These are phyloP conservation scores for Rhynchosporium graminicola DNA, from an alignment of 2,329 filamentous ascomycete genomes.

Conservation along the genomic window DNA sequence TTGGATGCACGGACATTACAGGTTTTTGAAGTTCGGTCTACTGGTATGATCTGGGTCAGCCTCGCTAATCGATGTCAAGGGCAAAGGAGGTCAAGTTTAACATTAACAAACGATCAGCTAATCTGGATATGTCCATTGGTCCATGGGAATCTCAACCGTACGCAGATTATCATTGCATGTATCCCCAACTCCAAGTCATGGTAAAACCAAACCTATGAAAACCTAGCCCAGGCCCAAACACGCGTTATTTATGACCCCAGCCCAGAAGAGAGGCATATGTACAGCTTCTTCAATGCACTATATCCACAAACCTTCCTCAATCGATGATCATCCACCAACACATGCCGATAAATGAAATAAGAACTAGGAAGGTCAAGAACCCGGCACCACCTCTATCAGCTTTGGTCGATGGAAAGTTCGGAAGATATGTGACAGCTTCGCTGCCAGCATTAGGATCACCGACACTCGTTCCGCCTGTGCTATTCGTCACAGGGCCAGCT, in stretches of 20 bases:
- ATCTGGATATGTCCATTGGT: neutral
- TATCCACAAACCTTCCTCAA: neutral
- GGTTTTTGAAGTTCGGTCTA: too few relatives aligned
- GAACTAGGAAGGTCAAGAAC: constrained; percentile 58
- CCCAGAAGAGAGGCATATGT: constrained; percentile 11
- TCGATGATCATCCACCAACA: constrained; percentile 54
- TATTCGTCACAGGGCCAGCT: constrained; percentile 47
- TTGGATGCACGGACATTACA: too few relatives aligned
- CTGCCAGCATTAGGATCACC: constrained; percentile 40
- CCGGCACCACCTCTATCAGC: constrained; percentile 70
- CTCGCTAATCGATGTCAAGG: neutral
- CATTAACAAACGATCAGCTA: neutral
- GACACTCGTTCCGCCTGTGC: constrained; percentile 59
- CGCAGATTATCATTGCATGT: constrained; percentile 8
- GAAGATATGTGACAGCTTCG: neutral
- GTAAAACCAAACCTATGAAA: neutral
- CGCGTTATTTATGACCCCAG: constrained; percentile 1
- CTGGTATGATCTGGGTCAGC: too few relatives aligned
- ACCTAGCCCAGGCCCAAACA: neutral
- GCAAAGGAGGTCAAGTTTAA: neutral
- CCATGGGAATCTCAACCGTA: constrained; percentile 2
- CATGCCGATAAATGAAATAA: constrained; percentile 55
- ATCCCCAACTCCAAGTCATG: neutral
- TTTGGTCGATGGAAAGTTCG: constrained; percentile 40
- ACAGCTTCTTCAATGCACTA: constrained; percentile 13